Conservation (phyloP, 495 filamentous ascomycete species). For the Xeromyces bisporus region DNA sequence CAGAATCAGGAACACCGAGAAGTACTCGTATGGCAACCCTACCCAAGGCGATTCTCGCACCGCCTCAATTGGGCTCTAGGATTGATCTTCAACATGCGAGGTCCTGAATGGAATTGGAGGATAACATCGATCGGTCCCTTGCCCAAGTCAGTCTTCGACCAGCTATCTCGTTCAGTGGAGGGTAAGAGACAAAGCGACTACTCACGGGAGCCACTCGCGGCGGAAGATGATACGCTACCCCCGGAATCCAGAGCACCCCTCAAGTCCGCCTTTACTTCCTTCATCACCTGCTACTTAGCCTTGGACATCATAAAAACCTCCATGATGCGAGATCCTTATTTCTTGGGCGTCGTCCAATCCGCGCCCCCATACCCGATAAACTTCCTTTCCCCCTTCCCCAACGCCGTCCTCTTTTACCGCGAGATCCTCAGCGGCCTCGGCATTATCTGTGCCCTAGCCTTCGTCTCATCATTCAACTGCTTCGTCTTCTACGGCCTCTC, state of each 20-base stretch:
- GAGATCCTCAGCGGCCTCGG: constrained; percentile 29
- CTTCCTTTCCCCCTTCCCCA: constrained; percentile 20
- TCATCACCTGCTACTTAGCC: constrained; percentile 39
- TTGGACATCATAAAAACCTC: constrained; percentile 50
- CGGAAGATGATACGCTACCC: background rate
- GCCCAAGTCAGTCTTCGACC: constrained; percentile 29
- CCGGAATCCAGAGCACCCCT: constrained; percentile 29
- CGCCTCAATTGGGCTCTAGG: constrained; percentile 60
- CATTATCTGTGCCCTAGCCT: constrained; percentile 36
- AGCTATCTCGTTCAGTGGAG: constrained; percentile 18
- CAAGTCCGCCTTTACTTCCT: constrained; percentile 22
- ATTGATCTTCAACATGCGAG: constrained; percentile 49
- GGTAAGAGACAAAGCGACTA: too few relatives aligned
- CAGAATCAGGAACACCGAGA: background rate
- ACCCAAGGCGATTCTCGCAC: constrained; percentile 41
- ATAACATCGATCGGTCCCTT: constrained; percentile 41
- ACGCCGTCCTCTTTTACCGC: constrained; percentile 30
- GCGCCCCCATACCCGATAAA: constrained; percentile 27
- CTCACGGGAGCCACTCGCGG: too few relatives aligned
- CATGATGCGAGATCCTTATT: constrained; percentile 63
- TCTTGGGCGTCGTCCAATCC: constrained; percentile 32
- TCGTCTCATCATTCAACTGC: constrained; percentile 36
- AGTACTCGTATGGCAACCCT: constrained; percentile 48
- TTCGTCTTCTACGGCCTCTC: constrained; percentile 40
- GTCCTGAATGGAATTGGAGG: constrained; percentile 66